These are phyloP conservation scores for Anastatica hierochuntica DNA, from an alignment of 345 rosid species.

Conservation along the genomic window DNA sequence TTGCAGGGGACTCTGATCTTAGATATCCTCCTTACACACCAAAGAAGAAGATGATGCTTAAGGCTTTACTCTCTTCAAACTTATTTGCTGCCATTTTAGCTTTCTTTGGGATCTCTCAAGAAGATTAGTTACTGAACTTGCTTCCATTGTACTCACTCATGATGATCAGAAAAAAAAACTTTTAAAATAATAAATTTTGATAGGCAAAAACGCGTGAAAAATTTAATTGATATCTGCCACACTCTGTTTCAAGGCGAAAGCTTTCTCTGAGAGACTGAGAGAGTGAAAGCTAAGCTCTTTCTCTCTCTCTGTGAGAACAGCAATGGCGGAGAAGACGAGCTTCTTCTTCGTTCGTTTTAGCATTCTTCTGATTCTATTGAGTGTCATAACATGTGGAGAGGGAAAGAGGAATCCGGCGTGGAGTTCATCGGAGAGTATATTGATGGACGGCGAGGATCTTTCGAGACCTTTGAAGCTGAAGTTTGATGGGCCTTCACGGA, in stretches of 20 bases:
- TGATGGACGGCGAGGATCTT: slow-evolving; percentile 21
- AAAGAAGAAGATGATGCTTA: slow-evolving; percentile 39
- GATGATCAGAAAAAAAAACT: too few relatives aligned
- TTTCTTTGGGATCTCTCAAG: slow-evolving; percentile 39
- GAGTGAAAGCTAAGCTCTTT: too few relatives aligned
- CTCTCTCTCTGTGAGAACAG: background rate
- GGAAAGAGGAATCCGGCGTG: slow-evolving; percentile 44
- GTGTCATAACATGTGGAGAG: background rate
- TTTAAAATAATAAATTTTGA: too few relatives aligned
- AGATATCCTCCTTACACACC: slow-evolving; percentile 80
- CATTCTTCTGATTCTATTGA: background rate
- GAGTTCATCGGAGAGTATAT: slow-evolving; percentile 35
- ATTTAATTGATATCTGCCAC: too few relatives aligned
- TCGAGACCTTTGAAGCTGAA: slow-evolving; percentile 47
- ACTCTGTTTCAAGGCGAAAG: slow-evolving; percentile 3
- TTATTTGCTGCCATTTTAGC: slow-evolving; percentile 40
- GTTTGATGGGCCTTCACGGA: slow-evolving; percentile 55
- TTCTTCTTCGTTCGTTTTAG: slow-evolving; percentile 20
- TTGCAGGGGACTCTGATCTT: slow-evolving; percentile 42
- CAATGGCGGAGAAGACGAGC: slow-evolving; percentile 25
- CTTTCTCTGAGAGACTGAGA: too few relatives aligned
- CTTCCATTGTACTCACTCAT: too few relatives aligned
- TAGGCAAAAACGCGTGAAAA: too few relatives aligned
- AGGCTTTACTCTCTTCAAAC: slow-evolving; percentile 42
- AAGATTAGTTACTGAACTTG: too few relatives aligned